Evolutionary conservation across 2,329 filamentous ascomycete genomes (phyloP), one percentile per base, ranked within the genome.

Genomic region (Ophiocordyceps robertsii): DNA sequence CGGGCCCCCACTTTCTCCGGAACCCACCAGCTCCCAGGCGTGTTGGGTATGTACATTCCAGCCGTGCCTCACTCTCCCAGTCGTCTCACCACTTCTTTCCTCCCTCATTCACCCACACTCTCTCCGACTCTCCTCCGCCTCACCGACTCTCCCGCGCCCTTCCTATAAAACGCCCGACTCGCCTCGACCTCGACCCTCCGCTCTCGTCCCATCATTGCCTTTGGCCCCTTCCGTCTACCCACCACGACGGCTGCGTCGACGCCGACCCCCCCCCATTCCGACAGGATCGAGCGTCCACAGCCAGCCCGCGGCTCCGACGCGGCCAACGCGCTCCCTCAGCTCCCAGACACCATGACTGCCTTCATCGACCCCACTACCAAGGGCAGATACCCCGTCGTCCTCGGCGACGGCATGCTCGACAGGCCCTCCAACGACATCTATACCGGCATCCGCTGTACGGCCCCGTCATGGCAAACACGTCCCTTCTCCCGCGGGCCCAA

Each of bases 311-410:
- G 6, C 24, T 27, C 24, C 24, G 24, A 27, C 6, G 24, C 24
- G 24, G 24, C 24, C 24, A 27, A 27, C 3, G 24, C 6, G 24
- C 24, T 27, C 24, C 24, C 24, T 27, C 24, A 27, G 24, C 24
- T 24, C 7, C 4, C 33, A 14, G 14, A 14, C 16, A 41, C 46
- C 39, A 58, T 59, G 58, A 58, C 56, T 56, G 63, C 56, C 50
- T 54, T 70, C 43, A 68, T 80, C 45, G 75, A 81, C 59, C 73
- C 76, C 46, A 77, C 75, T 43, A 72, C 75, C 58, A 64, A 67
- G 45, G 75, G 68, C 44, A 75, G 76, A 53, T 82, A 80, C 53
- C 77, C 75, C 40, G 70, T 82, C 43, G 68, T 81, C 38, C 65
- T 82, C 37, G 79, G 77, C 56, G 77, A 81, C 51, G 71, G 72